Base-by-base conservation (phyloP, 163 green algal species). In the Botryococcus braunii region DNA sequence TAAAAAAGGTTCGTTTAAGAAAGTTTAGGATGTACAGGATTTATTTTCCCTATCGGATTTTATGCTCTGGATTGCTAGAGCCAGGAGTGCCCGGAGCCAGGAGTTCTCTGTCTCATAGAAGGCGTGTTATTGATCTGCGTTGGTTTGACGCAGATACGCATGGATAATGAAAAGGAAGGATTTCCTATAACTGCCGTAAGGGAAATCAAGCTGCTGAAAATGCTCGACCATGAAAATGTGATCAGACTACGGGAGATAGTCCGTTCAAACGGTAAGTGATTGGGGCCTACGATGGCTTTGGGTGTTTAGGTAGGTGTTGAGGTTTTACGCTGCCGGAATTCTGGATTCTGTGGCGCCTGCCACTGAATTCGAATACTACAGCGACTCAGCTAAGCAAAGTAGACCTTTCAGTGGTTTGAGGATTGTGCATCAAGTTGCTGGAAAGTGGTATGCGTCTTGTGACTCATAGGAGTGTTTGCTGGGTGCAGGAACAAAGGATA, bases 131-230 rank as follows among this genome's bases (percentile, higher is more conserved):
- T 37, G 47, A 21, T 32, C 0, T 58, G 36, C 61, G 27, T 34
- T 65, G 57, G 34, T 65, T 46, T 65, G 48, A 71, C 55, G 55
- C 40, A 3, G 74, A 95, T 99, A 38, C 86, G 92, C 27, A 97
- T 98, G 92, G 94, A 99, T 76, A 98, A 92, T 63, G 92, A 98
- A 74, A 97, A 97, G 76, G 94, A 96, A 67, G 82, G 91, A 35
- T 98, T 99, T 66, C 95, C 95, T 11, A 97, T 99, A 78, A 99
- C 95, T 6, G 95, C 95, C 6, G 95, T 99, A 34, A 85, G 95
- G 0, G 95, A 99, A 73, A 99, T 99, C 75, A 97, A 97, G 70
- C 95, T 99, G 49, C 81, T 99, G 48, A 91, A 88, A 67, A 78
- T 74, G 32, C 72, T 96, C 11, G 77, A 92, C 49, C 82, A 97